Evolutionary conservation across 2,329 filamentous ascomycete genomes (phyloP), one percentile per base, ranked within the genome.

Genomic region (Claviceps spartinae): DNA sequence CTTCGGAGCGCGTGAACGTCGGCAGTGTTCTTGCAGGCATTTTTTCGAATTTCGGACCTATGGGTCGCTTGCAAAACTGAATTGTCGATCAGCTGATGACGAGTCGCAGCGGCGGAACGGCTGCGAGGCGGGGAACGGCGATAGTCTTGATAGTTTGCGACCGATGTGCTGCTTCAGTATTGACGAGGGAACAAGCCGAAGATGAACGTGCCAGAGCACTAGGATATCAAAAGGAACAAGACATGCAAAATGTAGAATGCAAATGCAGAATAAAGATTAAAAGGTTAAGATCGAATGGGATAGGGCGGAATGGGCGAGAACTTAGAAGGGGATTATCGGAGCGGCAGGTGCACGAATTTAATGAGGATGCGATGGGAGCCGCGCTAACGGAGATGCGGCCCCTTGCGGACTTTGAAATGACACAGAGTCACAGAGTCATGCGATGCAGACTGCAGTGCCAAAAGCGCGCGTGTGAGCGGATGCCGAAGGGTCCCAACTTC

Each of bases 21-120:
- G 91, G 91, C 48, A 97, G 81, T 48, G 81, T 89, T 65, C 80
- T 80, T 62, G 81, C 82, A 59, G 89, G 86, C 87, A 95, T 95
- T 40, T 34, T 34, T 47, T 47, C 20, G 8, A 37, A 36, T 41
- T n/a, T 37, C 22, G 13, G 18, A 26, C 18, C 34, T n/a, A 22
- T 51, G 45, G 48, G 38, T 48, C 49, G 45, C 20, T 46, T 26
- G 16, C 6, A 22, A 38, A 24, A 45, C 38, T 4, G 13, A 30
- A 14, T 47, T 4, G n/a, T 49, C 48, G 18, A 22, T n/a, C 8
- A 36, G 46, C 14, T 24, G 24, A 18, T 18, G 38, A 41, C 30
- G 22, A 42, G 22, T 49, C 48, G 49, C 18, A 13, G 34, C 36
- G 49, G 49, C 41, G 4, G 20, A 34, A 34, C 30, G 34, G 42